phyloP scores from a whole-genome alignment of 805 yeast species.

The Maudiozyma serrabonitensis region DNA sequence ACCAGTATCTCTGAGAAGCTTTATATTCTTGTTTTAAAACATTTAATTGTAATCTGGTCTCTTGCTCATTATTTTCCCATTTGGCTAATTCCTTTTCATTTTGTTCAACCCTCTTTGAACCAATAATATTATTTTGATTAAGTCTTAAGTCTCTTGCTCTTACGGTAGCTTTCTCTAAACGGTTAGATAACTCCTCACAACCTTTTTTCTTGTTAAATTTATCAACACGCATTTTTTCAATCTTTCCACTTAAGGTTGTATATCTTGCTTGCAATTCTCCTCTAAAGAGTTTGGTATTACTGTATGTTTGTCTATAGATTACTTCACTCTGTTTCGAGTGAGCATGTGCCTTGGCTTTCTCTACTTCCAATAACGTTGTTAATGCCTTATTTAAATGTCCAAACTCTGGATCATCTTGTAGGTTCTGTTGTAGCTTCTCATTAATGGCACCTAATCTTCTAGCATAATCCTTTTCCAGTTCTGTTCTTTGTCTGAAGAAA shows the following conservation, averaged over 20 bases:
- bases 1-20: slow-evolving; percentile 26
- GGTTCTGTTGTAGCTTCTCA: slow-evolving; percentile 18
- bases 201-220: slow-evolving; percentile 23
- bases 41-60: slow-evolving; percentile 19
- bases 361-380: slow-evolving; percentile 12
- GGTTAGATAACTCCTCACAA: slow-evolving; percentile 20
- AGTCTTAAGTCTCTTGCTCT: slow-evolving; percentile 23
- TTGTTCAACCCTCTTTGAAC: slow-evolving; percentile 20
- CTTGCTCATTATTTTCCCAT: slow-evolving; percentile 22
- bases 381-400: slow-evolving; percentile 19
- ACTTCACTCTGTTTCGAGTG: slow-evolving; percentile 26
- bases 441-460: slow-evolving; percentile 27
- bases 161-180: slow-evolving; percentile 18
- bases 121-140: slow-evolving; percentile 25
- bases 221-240: slow-evolving; percentile 23
- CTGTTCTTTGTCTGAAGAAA: slow-evolving; percentile 24
- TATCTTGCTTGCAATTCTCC: slow-evolving; percentile 21
- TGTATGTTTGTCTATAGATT: slow-evolving; percentile 17
- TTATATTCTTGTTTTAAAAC: slow-evolving; percentile 25
- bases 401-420: slow-evolving; percentile 19
- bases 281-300: slow-evolving; percentile 20
- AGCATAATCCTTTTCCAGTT: slow-evolving; percentile 26
- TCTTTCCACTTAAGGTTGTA: slow-evolving; percentile 22
- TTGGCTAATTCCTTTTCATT: slow-evolving; percentile 22
- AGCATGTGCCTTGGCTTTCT: slow-evolving; percentile 21